Evolutionary conservation across 441 rosid species (phyloP), one percentile per base, ranked within the genome.

Genomic region (Gossypium davidsonii): DNA sequence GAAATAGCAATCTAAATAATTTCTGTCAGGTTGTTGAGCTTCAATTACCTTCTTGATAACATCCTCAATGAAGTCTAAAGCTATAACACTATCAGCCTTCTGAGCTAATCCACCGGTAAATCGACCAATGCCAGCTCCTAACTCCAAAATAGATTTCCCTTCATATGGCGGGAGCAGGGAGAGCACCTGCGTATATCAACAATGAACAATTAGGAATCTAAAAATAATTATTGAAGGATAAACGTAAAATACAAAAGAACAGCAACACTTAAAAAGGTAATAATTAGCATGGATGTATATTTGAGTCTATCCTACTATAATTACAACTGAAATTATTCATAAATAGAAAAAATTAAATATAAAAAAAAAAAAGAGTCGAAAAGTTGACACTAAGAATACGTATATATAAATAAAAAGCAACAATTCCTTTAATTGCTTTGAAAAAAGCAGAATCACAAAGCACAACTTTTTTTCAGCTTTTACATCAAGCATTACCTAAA

Each of bases 101-200:
- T 82, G 77, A 63, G 97, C 98, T 53, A 93, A 69, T 63, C 91
- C 96, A 53, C 97, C 90, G 34, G 97, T 95, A 81, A 95, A 95
- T 53, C 99, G 90, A 64, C 98, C 98, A 17, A 89, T 91, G 8
- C 97, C 98, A 71, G 98, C 99, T 79, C 98, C 99, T 65, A 95
- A 85, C 73, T 95, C 98, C 82, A 95, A 72, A 48, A 93, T 86
- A 5, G 90, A 28, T 76, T 93, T 95, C 2, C 95, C 97, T 66
- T 88, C 96, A 26, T 84, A 88, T 3, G 86, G 60, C 56, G 99
- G 99, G 65, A 95, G 97, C 46, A 90, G 79, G 75, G 95, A 83
- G 72, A 93, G 96, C 52, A 95, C 87, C 96, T 92, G 77, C 53
- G 55, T 18, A 48, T 51, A 57, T 20, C 67, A 70, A 74, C 28